Percentiles rank a stretch among this genome's conserved stretches.
phyloP scores from a whole-genome alignment of 768 basidiomycete genomes.

The Clavulina sp. region DNA sequence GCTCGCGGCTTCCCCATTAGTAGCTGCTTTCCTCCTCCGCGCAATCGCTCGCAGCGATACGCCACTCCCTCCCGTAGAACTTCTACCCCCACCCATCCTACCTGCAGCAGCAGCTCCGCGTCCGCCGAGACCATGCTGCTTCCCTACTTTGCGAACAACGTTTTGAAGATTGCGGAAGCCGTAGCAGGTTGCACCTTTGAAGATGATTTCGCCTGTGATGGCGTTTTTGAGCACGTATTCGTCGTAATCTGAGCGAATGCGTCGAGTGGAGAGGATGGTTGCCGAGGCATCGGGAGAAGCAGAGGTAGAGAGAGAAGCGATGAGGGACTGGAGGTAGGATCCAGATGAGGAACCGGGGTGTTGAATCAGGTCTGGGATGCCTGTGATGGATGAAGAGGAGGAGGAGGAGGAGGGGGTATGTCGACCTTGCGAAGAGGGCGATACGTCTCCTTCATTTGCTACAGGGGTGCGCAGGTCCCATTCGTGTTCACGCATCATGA shows the following conservation, averaged over 20 bases:
- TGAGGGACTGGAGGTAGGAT: slow-evolving; percentile 72
- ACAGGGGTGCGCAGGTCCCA: slow-evolving; percentile 56
- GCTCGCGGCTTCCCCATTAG: slow-evolving; percentile 12
- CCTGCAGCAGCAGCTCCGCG: slow-evolving; percentile 33
- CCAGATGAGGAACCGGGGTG: slow-evolving; percentile 84
- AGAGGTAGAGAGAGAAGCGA: slow-evolving; percentile 31
- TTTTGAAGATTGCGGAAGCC: slow-evolving; percentile 97
- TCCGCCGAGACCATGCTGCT: slow-evolving; percentile 58
- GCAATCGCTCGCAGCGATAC: slow-evolving; percentile 16
- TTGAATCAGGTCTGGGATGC: slow-evolving; percentile 52
- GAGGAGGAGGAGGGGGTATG: slow-evolving; percentile 5
- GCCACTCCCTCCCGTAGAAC: slow-evolving; percentile 14
- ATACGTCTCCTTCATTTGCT: slow-evolving; percentile 29
- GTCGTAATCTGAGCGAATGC: slow-evolving; percentile 60
- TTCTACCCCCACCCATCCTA: slow-evolving; percentile 13
- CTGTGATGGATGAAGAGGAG: slow-evolving; percentile 8
- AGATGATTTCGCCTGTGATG: slow-evolving; percentile 42
- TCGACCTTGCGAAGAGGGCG: no score
- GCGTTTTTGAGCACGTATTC: slow-evolving; percentile 41
- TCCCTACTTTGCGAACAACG: slow-evolving; percentile 83
- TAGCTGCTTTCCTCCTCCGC: slow-evolving; percentile 12
- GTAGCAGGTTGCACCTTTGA: slow-evolving; percentile 90
- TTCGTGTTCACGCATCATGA: slow-evolving; percentile 63
- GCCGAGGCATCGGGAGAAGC: slow-evolving; percentile 7
- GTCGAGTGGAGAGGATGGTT: slow-evolving; percentile 37